phyloP scores from a whole-genome alignment of 2,329 filamentous ascomycete species.

The Beauveria sp. region DNA sequence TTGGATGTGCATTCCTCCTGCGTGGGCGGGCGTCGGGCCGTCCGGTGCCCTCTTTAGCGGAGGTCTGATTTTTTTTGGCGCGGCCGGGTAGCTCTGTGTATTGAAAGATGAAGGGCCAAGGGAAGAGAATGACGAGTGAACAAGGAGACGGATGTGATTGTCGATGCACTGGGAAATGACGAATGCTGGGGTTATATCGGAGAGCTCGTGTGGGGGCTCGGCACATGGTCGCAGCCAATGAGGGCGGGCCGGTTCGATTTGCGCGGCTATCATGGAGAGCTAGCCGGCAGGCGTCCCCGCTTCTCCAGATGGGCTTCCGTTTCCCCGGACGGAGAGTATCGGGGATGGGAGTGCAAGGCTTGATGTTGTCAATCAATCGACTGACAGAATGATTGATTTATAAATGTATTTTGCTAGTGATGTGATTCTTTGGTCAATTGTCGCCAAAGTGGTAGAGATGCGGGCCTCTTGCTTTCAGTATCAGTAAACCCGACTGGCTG shows the following conservation, averaged over 20 bases:
- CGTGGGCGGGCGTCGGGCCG: neutral
- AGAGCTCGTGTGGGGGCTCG: conserved; percentile 7
- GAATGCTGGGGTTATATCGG: conserved; percentile 1
- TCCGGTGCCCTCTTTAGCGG: too few relatives aligned
- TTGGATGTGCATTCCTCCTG: conserved; percentile 11
- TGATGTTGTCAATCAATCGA: too few relatives aligned
- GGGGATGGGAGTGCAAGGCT: neutral
- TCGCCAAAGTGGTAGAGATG: too few relatives aligned
- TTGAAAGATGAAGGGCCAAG: neutral
- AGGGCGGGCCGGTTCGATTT: neutral
- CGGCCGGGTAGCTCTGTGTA: neutral
- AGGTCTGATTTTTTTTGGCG: neutral
- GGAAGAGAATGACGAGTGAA: neutral
- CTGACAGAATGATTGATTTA: too few relatives aligned
- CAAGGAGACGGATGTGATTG: neutral
- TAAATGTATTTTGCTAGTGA: too few relatives aligned
- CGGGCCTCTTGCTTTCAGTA: too few relatives aligned
- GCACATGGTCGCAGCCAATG: conserved; percentile 1
- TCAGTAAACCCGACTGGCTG: too few relatives aligned
- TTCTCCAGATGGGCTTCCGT: conserved; percentile 9
- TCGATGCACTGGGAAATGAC: neutral
- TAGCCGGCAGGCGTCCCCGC: neutral
- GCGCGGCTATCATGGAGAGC: neutral
- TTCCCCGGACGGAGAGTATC: conserved; percentile 3
- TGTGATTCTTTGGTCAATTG: too few relatives aligned